These are phyloP conservation scores for Ascochyta rabiei DNA, from an alignment of 2,329 filamentous ascomycete species.

Conservation along the genomic window DNA sequence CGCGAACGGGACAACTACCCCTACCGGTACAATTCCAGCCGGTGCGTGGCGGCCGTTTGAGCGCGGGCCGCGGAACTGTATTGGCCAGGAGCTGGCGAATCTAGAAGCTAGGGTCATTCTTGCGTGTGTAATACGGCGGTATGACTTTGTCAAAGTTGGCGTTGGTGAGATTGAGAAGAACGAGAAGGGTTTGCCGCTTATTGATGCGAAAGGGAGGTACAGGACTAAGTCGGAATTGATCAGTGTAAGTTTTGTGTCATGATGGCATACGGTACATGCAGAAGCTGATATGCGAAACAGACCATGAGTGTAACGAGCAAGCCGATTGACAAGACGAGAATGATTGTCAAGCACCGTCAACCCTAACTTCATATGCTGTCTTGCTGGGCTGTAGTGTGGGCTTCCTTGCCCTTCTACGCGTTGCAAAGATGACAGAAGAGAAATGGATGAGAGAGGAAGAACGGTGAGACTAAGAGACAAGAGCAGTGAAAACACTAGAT, in stretches of 20 bases:
- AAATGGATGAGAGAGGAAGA: too few relatives aligned
- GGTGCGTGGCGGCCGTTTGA: constrained; percentile 63
- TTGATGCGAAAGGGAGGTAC: constrained; percentile 38
- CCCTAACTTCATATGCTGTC: too few relatives aligned
- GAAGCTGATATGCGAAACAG: constrained; percentile 24
- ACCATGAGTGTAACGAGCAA: constrained; percentile 40
- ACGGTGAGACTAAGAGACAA: too few relatives aligned
- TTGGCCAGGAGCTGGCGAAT: constrained; percentile 63
- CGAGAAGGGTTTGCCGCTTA: constrained; percentile 30
- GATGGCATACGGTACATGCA: background rate
- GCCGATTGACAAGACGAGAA: constrained; percentile 39
- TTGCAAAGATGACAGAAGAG: too few relatives aligned
- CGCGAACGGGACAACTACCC: constrained; percentile 5
- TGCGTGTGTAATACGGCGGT: constrained; percentile 46
- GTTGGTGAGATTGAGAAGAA: constrained; percentile 36
- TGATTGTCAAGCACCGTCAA: constrained; percentile 29
- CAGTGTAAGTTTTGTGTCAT: constrained; percentile 34
- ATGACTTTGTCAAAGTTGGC: constrained; percentile 45
- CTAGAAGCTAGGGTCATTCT: constrained; percentile 60
- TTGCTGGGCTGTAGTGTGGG: too few relatives aligned
- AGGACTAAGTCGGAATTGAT: constrained; percentile 40
- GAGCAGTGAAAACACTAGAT: too few relatives aligned
- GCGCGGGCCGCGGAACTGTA: constrained; percentile 62
- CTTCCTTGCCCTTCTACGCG: too few relatives aligned
- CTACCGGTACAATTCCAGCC: constrained; percentile 38